Evolutionary conservation across 345 rosid species (phyloP).

Genomic region (Gossypium rotundifolium): DNA sequence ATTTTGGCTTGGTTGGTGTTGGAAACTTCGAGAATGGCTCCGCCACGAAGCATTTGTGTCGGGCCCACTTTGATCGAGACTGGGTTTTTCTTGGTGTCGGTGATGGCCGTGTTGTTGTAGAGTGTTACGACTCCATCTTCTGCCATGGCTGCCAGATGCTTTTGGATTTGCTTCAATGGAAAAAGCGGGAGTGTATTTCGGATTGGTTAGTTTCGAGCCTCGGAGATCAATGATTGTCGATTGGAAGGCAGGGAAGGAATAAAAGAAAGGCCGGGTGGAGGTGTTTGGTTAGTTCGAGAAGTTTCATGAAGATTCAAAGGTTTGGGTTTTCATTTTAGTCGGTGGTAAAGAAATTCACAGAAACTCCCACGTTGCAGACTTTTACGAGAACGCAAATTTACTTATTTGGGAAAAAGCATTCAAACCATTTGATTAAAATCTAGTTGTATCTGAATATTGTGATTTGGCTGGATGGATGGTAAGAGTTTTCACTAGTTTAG

Average conservation of each 20-base stretch:
- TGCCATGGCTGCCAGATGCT: conserved; percentile 19
- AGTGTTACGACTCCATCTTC: conserved; percentile 42
- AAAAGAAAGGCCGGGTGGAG: neutral
- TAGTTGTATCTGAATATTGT: too few species aligned
- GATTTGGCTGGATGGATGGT: too few species aligned
- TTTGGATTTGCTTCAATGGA: conserved; percentile 15
- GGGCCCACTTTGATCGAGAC: conserved; percentile 54
- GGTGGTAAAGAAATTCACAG: conserved; percentile 16
- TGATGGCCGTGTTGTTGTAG: conserved; percentile 36
- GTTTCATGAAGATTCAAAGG: conserved; percentile 5
- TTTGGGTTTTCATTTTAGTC: conserved; percentile 10
- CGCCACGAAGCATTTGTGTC: conserved; percentile 65
- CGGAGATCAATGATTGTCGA: neutral
- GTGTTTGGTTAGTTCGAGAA: conserved; percentile 1
- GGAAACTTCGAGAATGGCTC: conserved; percentile 47
- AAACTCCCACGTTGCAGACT: too few species aligned
- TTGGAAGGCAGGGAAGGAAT: neutral
- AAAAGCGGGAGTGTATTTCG: neutral
- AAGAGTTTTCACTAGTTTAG: too few species aligned
- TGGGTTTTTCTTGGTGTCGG: conserved; percentile 47
- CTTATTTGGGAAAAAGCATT: too few species aligned
- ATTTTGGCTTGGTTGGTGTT: conserved; percentile 48
- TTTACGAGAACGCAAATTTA: too few species aligned
- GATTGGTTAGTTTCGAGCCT: neutral
- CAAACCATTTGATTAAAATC: too few species aligned